These are phyloP conservation scores for Apiotrichum montevideense DNA, from an alignment of 1,284 basidiomycete genomes.

Conservation along the genomic window DNA sequence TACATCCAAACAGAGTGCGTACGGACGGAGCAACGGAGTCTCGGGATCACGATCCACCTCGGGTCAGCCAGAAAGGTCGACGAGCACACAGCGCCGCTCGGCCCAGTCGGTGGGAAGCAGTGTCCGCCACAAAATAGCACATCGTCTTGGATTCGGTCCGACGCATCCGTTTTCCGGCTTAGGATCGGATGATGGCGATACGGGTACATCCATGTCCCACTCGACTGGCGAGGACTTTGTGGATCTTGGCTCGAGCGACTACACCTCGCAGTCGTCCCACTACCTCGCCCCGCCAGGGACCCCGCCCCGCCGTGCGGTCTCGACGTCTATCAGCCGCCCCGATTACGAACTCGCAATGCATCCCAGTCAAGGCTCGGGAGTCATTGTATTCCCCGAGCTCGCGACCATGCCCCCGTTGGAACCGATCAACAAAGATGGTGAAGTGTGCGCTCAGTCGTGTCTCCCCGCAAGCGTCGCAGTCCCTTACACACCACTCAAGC, in stretches of 20 bases:
- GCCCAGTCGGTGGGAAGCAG: not conserved
- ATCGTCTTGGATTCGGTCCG: not conserved
- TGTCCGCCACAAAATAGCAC: not conserved
- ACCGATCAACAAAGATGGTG: slow-evolving; percentile 10
- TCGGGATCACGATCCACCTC: not conserved
- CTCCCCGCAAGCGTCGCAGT: slow-evolving; percentile 13
- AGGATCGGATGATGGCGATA: slow-evolving; percentile 6
- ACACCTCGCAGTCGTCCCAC: not conserved
- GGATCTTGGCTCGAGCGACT: not conserved
- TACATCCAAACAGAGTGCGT: slow-evolving; percentile 3
- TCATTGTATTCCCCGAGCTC: slow-evolving; percentile 24
- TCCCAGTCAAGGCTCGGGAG: slow-evolving; percentile 7
- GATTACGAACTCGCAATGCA: not conserved
- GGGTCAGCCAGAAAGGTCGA: not conserved
- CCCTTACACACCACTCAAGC: slow-evolving; percentile 11
- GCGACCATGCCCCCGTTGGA: slow-evolving; percentile 8
- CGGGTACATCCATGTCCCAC: not conserved
- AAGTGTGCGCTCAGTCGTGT: slow-evolving; percentile 16
- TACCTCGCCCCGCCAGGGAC: not conserved
- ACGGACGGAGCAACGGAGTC: not conserved
- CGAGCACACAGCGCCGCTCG: not conserved
- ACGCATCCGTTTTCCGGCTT: slow-evolving; percentile 1
- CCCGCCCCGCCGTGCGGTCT: slow-evolving; percentile 11
- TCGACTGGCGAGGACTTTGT: slow-evolving; percentile 5
- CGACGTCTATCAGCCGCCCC: slow-evolving; percentile 2